A percentile compares a stretch with the other conserved stretches of the same genome.
These are phyloP conservation scores for Cryphonectria radicalis DNA, from an alignment of 2,329 filamentous ascomycete species.

Conservation along the genomic window DNA sequence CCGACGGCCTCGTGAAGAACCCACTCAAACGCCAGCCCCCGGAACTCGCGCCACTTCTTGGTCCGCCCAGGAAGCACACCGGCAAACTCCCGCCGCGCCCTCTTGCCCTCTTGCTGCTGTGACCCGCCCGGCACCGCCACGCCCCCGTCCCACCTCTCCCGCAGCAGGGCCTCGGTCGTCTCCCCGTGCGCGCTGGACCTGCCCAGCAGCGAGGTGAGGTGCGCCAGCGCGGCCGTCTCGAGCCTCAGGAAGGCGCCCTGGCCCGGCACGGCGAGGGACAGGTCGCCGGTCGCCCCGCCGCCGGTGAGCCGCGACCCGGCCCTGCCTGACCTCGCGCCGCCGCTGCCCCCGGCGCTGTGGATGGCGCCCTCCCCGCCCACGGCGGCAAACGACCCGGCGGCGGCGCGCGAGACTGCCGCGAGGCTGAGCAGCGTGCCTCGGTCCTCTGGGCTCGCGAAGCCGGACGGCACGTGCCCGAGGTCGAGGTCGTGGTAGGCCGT, in stretches of 20 bases:
- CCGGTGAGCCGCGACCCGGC: conserved; percentile 40
- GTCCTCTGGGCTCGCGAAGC: conserved; percentile 56
- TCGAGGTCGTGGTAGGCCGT: conserved; percentile 50
- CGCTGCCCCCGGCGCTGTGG: conserved; percentile 63
- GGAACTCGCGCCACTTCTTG: conserved; percentile 72
- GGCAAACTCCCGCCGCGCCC: conserved; percentile 57
- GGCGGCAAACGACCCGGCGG: conserved; percentile 70
- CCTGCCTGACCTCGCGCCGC: conserved; percentile 33
- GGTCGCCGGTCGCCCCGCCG: conserved; percentile 39
- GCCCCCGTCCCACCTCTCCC: conserved; percentile 74
- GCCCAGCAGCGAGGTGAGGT: conserved; percentile 60
- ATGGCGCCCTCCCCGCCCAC: conserved; percentile 71
- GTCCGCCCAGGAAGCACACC: conserved; percentile 65
- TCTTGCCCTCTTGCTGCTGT: conserved; percentile 50
- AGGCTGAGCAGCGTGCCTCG: conserved; percentile 63
- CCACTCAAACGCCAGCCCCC: conserved; percentile 73
- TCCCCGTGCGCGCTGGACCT: conserved; percentile 62
- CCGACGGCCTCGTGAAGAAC: conserved; percentile 73
- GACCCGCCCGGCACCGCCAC: conserved; percentile 47
- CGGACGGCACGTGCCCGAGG: conserved; percentile 39
- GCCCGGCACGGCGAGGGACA: conserved; percentile 67
- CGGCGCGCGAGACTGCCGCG: conserved; percentile 64
- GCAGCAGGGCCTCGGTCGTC: conserved; percentile 63
- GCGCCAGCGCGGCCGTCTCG: conserved; percentile 62
- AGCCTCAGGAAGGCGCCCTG: conserved; percentile 72